phyloP scores from a whole-genome alignment of 2,329 filamentous ascomycete species.

The Colletotrichum liaoningense region DNA sequence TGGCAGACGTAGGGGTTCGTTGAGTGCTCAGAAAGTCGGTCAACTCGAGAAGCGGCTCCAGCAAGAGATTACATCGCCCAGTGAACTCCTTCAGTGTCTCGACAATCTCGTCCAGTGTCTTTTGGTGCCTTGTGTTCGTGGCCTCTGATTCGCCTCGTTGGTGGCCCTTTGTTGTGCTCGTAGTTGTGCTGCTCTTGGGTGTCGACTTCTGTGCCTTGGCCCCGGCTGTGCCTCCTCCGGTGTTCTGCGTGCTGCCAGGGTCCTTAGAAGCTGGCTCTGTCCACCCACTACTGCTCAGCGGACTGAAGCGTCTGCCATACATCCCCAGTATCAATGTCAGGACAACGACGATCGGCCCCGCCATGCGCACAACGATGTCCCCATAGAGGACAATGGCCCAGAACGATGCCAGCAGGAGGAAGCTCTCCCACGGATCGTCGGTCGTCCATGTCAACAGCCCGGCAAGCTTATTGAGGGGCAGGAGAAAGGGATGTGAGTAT shows the following conservation, averaged over 20 bases:
- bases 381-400: slow-evolving; percentile 91
- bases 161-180: slow-evolving; percentile 48
- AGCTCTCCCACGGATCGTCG: slow-evolving; percentile 96
- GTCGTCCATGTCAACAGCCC: slow-evolving; percentile 95
- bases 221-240: slow-evolving; percentile 16
- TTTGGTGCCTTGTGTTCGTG: slow-evolving; percentile 81
- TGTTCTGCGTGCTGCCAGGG: slow-evolving; percentile 23
- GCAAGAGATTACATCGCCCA: slow-evolving; percentile 87
- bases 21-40: slow-evolving; percentile 96
- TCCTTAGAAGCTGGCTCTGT: slow-evolving; percentile 56
- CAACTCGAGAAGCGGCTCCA: slow-evolving; percentile 88
- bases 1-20: slow-evolving; percentile 89
- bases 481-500: slow-evolving; percentile 93
- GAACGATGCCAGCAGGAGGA: slow-evolving; percentile 84
- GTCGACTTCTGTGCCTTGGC: slow-evolving; percentile 22
- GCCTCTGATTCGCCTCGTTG: slow-evolving; percentile 64
- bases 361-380: slow-evolving; percentile 82
- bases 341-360: slow-evolving; percentile 86
- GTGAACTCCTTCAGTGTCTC: slow-evolving; percentile 93
- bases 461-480: slow-evolving; percentile 86
- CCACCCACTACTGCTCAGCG: slow-evolving; percentile 87
- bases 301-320: slow-evolving; percentile 91
- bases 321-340: slow-evolving; percentile 86
- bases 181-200: slow-evolving; percentile 38
- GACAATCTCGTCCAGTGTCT: slow-evolving; percentile 96